Evolutionary conservation across 73 alveolate genomes (phyloP).

Genomic region (Halteria grandinella): DNA sequence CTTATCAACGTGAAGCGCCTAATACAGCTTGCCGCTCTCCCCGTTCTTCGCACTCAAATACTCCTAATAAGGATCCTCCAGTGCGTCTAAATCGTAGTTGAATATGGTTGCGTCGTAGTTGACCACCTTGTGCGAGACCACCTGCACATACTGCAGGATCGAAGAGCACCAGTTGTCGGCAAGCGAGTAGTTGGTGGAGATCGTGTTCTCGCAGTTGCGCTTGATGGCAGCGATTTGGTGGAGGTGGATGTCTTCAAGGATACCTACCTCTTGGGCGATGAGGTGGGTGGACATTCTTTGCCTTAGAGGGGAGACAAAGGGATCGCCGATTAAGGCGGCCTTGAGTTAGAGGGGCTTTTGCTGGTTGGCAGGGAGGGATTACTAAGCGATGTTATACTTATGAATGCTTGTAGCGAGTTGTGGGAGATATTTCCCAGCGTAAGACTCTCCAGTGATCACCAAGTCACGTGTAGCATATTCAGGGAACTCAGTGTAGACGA

Average conservation of each 20-base stretch:
- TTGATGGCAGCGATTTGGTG: constrained; percentile 26
- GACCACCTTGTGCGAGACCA: constrained; percentile 12
- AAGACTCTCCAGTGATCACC: constrained; percentile 65
- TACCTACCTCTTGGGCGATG: neutral
- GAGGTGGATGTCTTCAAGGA: neutral
- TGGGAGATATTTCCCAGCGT: constrained; percentile 74
- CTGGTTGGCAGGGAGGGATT: neutral
- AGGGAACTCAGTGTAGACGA: constrained; percentile 27
- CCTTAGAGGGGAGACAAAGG: constrained; percentile 46
- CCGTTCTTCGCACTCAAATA: neutral
- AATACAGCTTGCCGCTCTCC: neutral
- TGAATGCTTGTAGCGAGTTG: constrained; percentile 56
- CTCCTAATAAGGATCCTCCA: constrained; percentile 10
- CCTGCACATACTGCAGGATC: neutral
- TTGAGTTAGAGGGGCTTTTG: constrained; percentile 24
- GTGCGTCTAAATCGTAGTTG: constrained; percentile 9
- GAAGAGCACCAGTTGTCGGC: neutral
- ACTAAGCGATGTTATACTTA: constrained; percentile 8
- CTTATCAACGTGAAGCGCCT: constrained; percentile 2
- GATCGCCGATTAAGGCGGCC: constrained; percentile 79
- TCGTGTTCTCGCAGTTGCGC: constrained; percentile 10
- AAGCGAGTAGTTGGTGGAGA: neutral
- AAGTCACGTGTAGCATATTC: constrained; percentile 17
- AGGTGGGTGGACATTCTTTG: neutral
- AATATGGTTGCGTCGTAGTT: constrained; percentile 17